Base-by-base conservation (phyloP, 257 asterid species). In the Lycium barbarum region DNA sequence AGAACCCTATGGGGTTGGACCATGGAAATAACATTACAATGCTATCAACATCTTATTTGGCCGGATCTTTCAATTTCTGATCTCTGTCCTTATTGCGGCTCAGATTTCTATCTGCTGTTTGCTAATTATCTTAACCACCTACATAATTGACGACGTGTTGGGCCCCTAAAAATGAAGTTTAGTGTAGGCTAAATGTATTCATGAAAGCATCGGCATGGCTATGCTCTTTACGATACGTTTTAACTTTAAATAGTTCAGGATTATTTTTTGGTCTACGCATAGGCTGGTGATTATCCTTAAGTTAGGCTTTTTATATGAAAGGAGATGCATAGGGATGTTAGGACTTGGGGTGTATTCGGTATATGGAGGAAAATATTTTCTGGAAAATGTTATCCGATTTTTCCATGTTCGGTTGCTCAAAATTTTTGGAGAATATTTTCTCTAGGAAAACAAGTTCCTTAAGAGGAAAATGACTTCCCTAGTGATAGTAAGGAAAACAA, bases 51-150 rank as follows among this genome's bases (percentile, higher is more conserved):
- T 51, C 20, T 78, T 76, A 78, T 26, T 78, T 78, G 65, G 33
- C 9, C 7, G 6, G 62, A 53, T 22, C 4, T 65, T 65, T 45
- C 43, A 12, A 26, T 12, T 22, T 76, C 45, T 51, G 45, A 7
- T 51, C 45, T 26, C 59, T 76, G 26, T 76, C 15, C 5, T 26
- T 12, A 26, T 76, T 76, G 82, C 54, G 2, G 20, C 13, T 47
- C 40, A 49, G 81, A 74, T 47, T 47, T 74, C 43, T 51, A 11
- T 73, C 43, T 6, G 81, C 45, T 74, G 79, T 70, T 38, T 40
- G 79, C 9, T 15, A 70, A 40, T 70, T 8, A 38, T 70, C 79
- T 40, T 40, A 70, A 43, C 62, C 58, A 49, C 43, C 45, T 74
- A 49, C 62, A 6, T 22, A 51, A 51, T 22, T 51, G 82, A 76